These are phyloP conservation scores for Aegilops umbellulata DNA, from an alignment of 176 grass and related monocot genomes.

Conservation along the genomic window DNA sequence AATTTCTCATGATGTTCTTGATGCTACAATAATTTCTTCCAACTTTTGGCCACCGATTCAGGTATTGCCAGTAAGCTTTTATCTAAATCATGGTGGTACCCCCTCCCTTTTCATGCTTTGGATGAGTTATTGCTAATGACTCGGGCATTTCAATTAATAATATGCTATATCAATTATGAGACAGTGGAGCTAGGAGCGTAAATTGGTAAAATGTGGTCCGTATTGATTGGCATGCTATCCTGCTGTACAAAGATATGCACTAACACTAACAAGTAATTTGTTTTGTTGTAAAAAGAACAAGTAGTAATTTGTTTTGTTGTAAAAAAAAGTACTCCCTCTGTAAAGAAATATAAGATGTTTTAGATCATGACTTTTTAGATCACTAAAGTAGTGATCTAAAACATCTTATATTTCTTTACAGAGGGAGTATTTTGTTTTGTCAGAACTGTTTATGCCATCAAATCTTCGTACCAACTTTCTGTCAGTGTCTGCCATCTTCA, in stretches of 20 bases:
- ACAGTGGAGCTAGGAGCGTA: neutral
- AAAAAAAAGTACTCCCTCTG: no score
- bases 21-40: constrained; percentile 94
- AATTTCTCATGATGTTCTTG: constrained; percentile 76
- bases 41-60: constrained; percentile 98
- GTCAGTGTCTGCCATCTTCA: no score
- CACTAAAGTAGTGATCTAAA: no score
- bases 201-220: neutral
- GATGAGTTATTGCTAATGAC: neutral
- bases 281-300: no score
- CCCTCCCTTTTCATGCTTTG: neutral
- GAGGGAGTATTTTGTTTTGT: no score
- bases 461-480: no score
- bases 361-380: no score
- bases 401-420: no score
- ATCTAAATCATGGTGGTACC: constrained; percentile 5
- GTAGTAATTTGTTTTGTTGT: no score
- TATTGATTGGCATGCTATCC: neutral
- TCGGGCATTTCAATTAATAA: neutral
- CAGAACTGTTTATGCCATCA: no score
- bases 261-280: neutral
- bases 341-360: no score
- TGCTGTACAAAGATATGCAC: neutral
- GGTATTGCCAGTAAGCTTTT: constrained; percentile 38
- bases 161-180: neutral